Conservation (phyloP, 345 rosid genomes). For the Aquilaria malaccensis region DNA sequence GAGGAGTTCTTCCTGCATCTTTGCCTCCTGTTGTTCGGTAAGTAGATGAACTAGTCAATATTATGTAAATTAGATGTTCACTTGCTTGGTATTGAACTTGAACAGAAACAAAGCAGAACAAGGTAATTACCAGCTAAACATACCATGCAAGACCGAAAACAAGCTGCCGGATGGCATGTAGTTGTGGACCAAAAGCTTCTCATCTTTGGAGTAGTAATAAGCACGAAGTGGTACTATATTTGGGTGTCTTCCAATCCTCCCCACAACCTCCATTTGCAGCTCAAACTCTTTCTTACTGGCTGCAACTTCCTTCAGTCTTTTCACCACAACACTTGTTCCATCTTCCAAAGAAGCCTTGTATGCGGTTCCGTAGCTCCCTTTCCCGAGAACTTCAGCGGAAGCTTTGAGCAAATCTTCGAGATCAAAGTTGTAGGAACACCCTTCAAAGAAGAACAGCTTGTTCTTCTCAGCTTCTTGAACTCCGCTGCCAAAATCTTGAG, state of each 20-base stretch:
- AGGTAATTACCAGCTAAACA: constrained; percentile 1
- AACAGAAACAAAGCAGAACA: too few species aligned
- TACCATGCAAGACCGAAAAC: constrained; percentile 59
- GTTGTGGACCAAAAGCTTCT: constrained; percentile 53
- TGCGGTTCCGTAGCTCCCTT: constrained; percentile 76
- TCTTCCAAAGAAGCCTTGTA: constrained; percentile 79
- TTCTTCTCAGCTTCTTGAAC: constrained; percentile 89
- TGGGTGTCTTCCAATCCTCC: constrained; percentile 47
- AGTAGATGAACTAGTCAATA: not conserved
- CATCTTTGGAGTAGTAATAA: constrained; percentile 53
- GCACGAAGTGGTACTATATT: constrained; percentile 51
- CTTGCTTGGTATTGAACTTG: too few species aligned
- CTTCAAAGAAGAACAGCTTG: constrained; percentile 69
- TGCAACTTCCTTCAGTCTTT: constrained; percentile 70
- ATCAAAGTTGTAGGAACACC: constrained; percentile 51
- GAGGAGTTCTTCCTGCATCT: constrained; percentile 25
- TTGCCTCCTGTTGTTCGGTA: constrained; percentile 28
- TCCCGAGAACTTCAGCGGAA: constrained; percentile 88
- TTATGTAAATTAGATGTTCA: too few species aligned
- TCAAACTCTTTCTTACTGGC: constrained; percentile 73
- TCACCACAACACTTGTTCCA: constrained; percentile 68
- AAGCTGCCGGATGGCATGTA: constrained; percentile 65
- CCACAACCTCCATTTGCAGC: constrained; percentile 66
- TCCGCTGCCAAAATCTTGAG: constrained; percentile 77
- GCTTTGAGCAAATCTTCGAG: constrained; percentile 84